Evolutionary conservation across 805 yeast genomes (phyloP).

Genomic region (Candida maltosa): DNA sequence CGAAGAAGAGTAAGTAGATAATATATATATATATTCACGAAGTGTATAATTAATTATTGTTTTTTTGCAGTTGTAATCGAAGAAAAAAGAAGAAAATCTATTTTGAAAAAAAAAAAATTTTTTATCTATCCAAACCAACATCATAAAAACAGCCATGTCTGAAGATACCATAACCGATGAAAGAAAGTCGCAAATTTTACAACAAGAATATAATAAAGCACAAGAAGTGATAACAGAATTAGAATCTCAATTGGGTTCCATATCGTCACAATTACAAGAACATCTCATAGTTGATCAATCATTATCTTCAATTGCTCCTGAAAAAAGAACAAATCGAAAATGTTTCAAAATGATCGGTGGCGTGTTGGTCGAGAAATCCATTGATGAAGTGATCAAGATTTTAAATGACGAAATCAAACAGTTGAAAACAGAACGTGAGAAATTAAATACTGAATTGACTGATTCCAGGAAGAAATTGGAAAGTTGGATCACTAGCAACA

Average conservation of each 20-base stretch:
- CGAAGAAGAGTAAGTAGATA: conserved; percentile 19
- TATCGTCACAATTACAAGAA: conserved; percentile 37
- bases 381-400: conserved; percentile 59
- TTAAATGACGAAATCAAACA: conserved; percentile 20
- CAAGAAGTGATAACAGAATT: conserved; percentile 37
- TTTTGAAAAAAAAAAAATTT: conserved; percentile 2
- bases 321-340: conserved; percentile 50
- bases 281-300: conserved; percentile 41
- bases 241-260: conserved; percentile 33
- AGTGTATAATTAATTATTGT: neutral
- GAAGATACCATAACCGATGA: too few relatives aligned
- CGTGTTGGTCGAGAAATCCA: conserved; percentile 78
- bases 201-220: conserved; percentile 37
- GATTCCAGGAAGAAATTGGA: conserved; percentile 31
- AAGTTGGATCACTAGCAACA: conserved; percentile 38
- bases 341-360: conserved; percentile 95
- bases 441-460: conserved; percentile 22
- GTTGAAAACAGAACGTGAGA: conserved; percentile 19
- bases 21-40: neutral
- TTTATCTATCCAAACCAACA: neutral
- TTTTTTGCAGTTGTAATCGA: neutral
- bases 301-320: conserved; percentile 30
- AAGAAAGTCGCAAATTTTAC: conserved; percentile 38
- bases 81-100: neutral
- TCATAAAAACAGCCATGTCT: too few relatives aligned